These are phyloP conservation scores for Didymella keratinophila DNA, from an alignment of 2,329 filamentous ascomycete species.

Conservation along the genomic window DNA sequence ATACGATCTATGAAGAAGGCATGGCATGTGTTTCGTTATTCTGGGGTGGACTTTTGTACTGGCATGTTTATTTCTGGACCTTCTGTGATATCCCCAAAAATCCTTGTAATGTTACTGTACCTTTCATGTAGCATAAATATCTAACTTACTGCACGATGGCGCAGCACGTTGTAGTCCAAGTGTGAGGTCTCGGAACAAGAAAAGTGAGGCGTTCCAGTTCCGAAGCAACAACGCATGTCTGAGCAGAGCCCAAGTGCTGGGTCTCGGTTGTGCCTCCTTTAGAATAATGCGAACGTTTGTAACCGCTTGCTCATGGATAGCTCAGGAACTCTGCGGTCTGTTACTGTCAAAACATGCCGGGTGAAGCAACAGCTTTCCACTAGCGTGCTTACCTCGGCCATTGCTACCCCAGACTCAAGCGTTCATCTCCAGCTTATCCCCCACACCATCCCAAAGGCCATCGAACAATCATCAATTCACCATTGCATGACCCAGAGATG, in stretches of 20 bases:
- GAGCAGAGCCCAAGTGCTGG: background rate
- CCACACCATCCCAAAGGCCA: background rate
- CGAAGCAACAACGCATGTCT: background rate
- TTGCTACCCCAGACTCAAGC: slow-evolving; percentile 1
- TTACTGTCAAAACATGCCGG: background rate
- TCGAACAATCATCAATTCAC: background rate
- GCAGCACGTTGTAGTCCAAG: background rate
- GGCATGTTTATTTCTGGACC: slow-evolving; percentile 1
- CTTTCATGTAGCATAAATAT: slow-evolving; percentile 16
- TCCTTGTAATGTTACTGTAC: slow-evolving; percentile 15
- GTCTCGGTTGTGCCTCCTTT: background rate
- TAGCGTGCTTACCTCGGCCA: slow-evolving; percentile 7
- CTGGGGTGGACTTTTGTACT: background rate
- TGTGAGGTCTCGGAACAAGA: background rate
- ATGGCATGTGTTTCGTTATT: background rate
- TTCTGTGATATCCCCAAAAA: slow-evolving; percentile 18
- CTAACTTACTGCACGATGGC: background rate
- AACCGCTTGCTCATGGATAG: background rate
- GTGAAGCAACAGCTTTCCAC: background rate
- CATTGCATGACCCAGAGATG: background rate
- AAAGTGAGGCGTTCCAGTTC: background rate
- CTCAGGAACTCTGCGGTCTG: background rate
- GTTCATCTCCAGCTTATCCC: background rate
- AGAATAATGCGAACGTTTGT: background rate
- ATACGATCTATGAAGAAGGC: background rate